phyloP scores from a whole-genome alignment of 1,139 yeast species.

The Arxiozyma bovina region DNA sequence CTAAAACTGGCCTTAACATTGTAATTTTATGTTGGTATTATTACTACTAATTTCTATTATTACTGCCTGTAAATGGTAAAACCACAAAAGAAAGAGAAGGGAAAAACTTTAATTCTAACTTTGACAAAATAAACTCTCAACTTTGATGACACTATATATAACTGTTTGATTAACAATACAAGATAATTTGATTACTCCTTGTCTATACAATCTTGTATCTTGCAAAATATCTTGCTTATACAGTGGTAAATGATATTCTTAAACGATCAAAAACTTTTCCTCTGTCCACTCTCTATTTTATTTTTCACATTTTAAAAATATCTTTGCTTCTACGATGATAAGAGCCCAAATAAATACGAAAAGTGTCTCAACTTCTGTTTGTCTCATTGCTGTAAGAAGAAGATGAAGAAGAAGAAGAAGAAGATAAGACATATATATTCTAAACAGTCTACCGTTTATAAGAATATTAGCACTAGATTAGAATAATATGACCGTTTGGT shows the following conservation, averaged over 20 bases:
- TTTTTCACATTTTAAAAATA: neutral
- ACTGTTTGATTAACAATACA: too few species aligned
- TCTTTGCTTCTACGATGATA: too few species aligned
- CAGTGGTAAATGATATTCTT: neutral
- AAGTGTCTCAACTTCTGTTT: neutral
- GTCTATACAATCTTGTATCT: too few species aligned
- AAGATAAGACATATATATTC: too few species aligned
- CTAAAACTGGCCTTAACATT: neutral
- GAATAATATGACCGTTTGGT: too few species aligned
- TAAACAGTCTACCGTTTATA: too few species aligned
- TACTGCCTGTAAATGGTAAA: neutral
- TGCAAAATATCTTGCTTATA: neutral
- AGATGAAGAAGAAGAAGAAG: too few species aligned
- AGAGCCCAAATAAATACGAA: neutral
- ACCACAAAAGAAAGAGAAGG: too few species aligned
- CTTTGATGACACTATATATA: neutral
- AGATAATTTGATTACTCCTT: too few species aligned
- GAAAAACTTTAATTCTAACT: neutral
- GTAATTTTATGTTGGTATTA: neutral
- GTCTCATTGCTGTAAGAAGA: too few species aligned
- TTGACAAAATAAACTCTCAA: too few species aligned
- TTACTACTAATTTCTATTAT: neutral
- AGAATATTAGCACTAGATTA: too few species aligned
- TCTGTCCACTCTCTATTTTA: neutral
- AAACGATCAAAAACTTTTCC: neutral